Base-by-base conservation (phyloP, 805 yeast species). In the Lipomyces chichibuensis region DNA sequence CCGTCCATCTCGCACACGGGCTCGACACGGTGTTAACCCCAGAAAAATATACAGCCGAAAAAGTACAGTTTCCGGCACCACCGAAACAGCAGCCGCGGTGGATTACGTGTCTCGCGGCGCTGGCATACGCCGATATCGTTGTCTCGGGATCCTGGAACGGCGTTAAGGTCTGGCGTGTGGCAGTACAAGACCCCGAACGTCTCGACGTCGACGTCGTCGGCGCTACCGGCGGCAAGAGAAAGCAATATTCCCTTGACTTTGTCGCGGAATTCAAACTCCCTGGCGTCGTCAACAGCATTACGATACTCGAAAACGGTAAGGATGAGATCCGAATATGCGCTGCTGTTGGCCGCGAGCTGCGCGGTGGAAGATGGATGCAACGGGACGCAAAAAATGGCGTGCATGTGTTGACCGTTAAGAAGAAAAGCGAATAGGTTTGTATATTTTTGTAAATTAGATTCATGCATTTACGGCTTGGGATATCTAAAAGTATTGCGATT, bases 131-230 rank as follows among this genome's bases (percentile, higher is more conserved):
- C 13, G 92, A 95, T 75, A 77, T 91, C 5, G 91, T 95, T 75
- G 80, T 94, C 56, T 86, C 92, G 13, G 99, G 99, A 0, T 93
- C 98, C 2, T 90, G 91, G 88, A 84, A 87, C 74, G 98, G 98
- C 3, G 77, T 95, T 63, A 86, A 84, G 67, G 83, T 92, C 57
- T 95, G 98, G 98, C 66, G 60, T 9, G 60, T 69, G 35, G 60
- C 55, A 11, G 46, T 51, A 14, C 64, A 39, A 29, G 71, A 67
- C 20, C 25, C 52, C 7, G 62, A 35, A 11, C 39, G 66, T 14
- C n/a, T 53, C 32, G 66, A 59, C 17, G 68, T 53, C 33, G 27
- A 52, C 11, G 68, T 64, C 32, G 56, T 23, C 11, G n/a, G n/a
- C n/a, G 51, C 55, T 6, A 49, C 54, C 17, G 62, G 63, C 17